These are phyloP conservation scores for Luvunga scandens DNA, from an alignment of 345 rosid genomes.

Conservation along the genomic window DNA sequence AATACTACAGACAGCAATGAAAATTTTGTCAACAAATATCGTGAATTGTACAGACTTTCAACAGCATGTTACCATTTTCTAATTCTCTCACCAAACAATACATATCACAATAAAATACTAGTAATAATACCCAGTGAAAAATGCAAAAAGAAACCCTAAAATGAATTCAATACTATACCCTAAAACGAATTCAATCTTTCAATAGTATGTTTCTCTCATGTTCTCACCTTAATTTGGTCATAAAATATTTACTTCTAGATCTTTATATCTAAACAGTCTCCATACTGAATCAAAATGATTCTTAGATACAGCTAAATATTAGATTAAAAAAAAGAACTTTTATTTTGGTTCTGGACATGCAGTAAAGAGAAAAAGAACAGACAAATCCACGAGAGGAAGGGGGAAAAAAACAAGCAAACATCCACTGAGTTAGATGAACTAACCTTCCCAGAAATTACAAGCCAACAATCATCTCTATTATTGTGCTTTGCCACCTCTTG, in stretches of 20 bases:
- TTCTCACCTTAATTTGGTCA: background rate
- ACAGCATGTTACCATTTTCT: background rate
- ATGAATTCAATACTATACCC: too few species aligned
- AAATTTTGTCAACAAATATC: background rate
- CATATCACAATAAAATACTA: background rate
- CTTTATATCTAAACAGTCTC: background rate
- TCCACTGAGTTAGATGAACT: background rate
- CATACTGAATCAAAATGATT: background rate
- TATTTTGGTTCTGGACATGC: too few species aligned
- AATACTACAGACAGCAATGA: background rate
- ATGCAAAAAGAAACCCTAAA: background rate
- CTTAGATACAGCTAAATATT: background rate
- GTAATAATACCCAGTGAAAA: background rate
- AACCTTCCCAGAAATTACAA: constrained; percentile 70
- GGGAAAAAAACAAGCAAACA: background rate
- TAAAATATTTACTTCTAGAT: background rate
- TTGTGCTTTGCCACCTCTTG: constrained; percentile 57
- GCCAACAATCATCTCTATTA: constrained; percentile 57
- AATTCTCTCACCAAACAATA: background rate
- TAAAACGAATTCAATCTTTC: background rate
- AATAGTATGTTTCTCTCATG: background rate
- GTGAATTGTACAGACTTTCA: background rate
- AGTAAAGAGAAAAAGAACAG: background rate
- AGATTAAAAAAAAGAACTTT: background rate
- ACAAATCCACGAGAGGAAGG: background rate